Evolutionary conservation across 139 green algal species (phyloP).

Genomic region (Closterium sp.): DNA sequence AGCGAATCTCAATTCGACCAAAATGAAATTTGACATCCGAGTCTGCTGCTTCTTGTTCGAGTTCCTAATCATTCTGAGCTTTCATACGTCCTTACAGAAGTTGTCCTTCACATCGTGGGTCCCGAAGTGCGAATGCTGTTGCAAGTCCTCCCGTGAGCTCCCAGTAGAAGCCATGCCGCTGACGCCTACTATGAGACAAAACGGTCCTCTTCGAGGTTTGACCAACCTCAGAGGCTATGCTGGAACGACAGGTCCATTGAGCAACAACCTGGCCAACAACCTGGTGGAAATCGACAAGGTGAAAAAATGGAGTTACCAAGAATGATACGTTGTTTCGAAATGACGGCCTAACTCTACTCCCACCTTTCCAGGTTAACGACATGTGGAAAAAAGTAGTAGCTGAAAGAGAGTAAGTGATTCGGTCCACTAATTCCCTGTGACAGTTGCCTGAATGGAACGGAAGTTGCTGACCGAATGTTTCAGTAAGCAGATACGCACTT

Average conservation of each 20-base stretch:
- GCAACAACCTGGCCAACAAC: background rate
- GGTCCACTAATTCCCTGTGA: background rate
- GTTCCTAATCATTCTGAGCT: too few species aligned
- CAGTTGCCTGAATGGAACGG: background rate
- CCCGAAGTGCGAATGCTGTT: too few species aligned
- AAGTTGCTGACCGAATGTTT: background rate
- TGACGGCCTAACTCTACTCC: background rate
- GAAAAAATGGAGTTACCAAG: background rate
- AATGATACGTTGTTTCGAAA: background rate
- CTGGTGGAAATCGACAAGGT: background rate
- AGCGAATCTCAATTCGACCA: too few species aligned
- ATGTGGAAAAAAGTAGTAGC: background rate
- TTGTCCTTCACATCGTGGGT: too few species aligned
- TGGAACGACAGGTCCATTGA: background rate
- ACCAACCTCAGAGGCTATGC: background rate
- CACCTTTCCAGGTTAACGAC: background rate
- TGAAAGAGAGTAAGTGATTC: background rate
- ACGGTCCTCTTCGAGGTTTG: background rate
- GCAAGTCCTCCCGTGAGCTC: background rate
- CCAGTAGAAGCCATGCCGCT: background rate
- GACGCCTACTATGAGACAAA: background rate
- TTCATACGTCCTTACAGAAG: too few species aligned
- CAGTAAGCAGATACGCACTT: background rate
- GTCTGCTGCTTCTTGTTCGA: too few species aligned
- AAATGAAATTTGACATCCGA: too few species aligned